phyloP scores from a whole-genome alignment of 345 rosid genomes.

The Citrus medica region DNA sequence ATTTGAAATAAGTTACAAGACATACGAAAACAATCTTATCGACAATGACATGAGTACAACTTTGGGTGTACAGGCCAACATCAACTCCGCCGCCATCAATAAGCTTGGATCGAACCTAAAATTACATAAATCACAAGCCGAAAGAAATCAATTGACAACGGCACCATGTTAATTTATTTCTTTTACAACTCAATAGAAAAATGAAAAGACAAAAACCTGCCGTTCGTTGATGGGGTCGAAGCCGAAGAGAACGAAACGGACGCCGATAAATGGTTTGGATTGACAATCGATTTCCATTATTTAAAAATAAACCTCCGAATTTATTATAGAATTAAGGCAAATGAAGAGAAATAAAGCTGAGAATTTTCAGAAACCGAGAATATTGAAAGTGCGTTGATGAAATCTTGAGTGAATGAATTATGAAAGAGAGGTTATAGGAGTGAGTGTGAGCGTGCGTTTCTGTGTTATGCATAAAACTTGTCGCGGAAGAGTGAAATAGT shows the following conservation, averaged over 20 bases:
- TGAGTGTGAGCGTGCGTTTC: not conserved
- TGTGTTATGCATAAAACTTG: conserved; percentile 15
- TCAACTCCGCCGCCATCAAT: conserved; percentile 69
- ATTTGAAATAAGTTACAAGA: not conserved
- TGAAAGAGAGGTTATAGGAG: conserved; percentile 4
- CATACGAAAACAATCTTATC: conserved; percentile 64
- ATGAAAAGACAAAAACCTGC: conserved; percentile 28
- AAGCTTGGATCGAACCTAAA: conserved; percentile 71
- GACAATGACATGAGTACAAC: conserved; percentile 70
- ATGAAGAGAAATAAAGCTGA: not conserved
- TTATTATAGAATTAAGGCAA: conserved; percentile 1
- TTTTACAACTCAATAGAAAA: not conserved
- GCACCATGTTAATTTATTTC: not conserved
- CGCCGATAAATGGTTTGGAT: conserved; percentile 51
- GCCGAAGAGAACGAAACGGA: conserved; percentile 68
- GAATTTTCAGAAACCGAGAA: not conserved
- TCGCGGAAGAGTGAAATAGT: conserved; percentile 27
- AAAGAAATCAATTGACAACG: not conserved
- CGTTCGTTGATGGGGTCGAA: conserved; percentile 41
- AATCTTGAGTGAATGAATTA: not conserved
- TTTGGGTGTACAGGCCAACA: conserved; percentile 36
- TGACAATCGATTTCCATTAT: conserved; percentile 36
- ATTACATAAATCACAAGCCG: not conserved
- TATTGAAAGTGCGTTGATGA: not conserved
- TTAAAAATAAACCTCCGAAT: conserved; percentile 2